These are phyloP conservation scores for Amanita brunnescens DNA, from an alignment of 768 basidiomycete genomes.

Conservation along the genomic window DNA sequence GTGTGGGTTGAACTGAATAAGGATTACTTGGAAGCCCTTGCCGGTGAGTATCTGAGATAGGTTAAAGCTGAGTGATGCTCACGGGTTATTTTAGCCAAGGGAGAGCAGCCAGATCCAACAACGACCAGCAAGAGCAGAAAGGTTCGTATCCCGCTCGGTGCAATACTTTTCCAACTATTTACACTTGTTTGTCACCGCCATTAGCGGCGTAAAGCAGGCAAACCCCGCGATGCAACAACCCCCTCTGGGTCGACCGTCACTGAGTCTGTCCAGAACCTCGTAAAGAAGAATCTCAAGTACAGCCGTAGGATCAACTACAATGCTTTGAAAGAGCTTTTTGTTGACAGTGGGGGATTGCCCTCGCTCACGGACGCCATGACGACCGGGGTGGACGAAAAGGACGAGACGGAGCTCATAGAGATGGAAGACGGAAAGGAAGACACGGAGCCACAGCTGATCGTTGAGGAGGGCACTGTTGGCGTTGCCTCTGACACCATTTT, in stretches of 20 bases:
- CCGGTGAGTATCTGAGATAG: constrained; percentile 54
- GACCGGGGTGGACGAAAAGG: constrained; percentile 34
- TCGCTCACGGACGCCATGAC: constrained; percentile 21
- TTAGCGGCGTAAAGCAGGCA: constrained; percentile 59
- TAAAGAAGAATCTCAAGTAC: constrained; percentile 82
- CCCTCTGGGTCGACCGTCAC: constrained; percentile 63
- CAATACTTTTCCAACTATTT: constrained; percentile 22
- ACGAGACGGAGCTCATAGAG: constrained; percentile 32
- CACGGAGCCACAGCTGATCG: constrained; percentile 29
- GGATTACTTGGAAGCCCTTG: constrained; percentile 84
- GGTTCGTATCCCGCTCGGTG: constrained; percentile 50
- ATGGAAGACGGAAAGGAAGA: constrained; percentile 34
- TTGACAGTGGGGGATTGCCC: constrained; percentile 30
- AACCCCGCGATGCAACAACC: constrained; percentile 68
- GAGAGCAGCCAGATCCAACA: constrained; percentile 39
- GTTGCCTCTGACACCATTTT: constrained; percentile 13
- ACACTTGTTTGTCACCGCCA: constrained; percentile 21
- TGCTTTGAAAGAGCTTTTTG: constrained; percentile 74
- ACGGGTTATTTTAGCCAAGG: constrained; percentile 51
- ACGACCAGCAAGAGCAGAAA: constrained; percentile 56
- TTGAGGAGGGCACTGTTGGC: constrained; percentile 36
- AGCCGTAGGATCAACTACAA: constrained; percentile 94
- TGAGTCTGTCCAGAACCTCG: constrained; percentile 66
- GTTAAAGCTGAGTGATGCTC: too few species aligned
- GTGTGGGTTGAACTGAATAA: constrained; percentile 92